Base-by-base conservation (phyloP, 441 rosid genomes). In the Francoa sonchifolia region DNA sequence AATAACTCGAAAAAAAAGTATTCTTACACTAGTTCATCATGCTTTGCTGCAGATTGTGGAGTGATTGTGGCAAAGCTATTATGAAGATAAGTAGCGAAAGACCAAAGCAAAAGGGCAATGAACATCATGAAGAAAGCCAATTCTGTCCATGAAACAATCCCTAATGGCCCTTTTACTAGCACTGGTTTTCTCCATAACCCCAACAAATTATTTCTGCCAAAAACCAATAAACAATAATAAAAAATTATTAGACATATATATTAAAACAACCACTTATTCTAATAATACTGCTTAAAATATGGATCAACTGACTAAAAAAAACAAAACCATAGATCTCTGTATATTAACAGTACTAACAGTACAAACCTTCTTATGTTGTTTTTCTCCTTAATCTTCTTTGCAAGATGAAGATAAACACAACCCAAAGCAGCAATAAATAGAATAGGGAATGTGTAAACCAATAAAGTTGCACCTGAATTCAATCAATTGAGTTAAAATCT, bases 161-260 rank as follows among this genome's bases (percentile, higher is more conserved):
- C 92, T 1, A 75, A 47, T 4, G 86, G 87, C 5, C 87, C 92
- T 33, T 54, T 74, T 55, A 71, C 73, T 13, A 73, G 38, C 68
- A 69, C 52, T 21, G 83, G 81, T 43, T 33, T 65, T 67, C 48
- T 68, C 69, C 63, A 67, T 28, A 16, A 12, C 15, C 46, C 62
- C 44, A 33, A n/a, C 8, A 18, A 6, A 4, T 49, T 33, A 40
- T 19, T 51, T 27, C 27, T 44, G 17, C 55, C 58, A 15, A 35
- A n/a, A n/a, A n/a, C n/a, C n/a, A n/a, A n/a, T n/a, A n/a, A n/a
- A n/a, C n/a, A n/a, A n/a, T n/a, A n/a, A n/a, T n/a, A n/a, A n/a
- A n/a, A n/a, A n/a, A n/a, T n/a, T n/a, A n/a, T n/a, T n/a, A n/a
- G n/a, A n/a, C n/a, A n/a, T n/a, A n/a, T n/a, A n/a, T n/a, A n/a